phyloP scores from a whole-genome alignment of 2,329 filamentous ascomycete species.

The Trichoderma citrinoviride region DNA sequence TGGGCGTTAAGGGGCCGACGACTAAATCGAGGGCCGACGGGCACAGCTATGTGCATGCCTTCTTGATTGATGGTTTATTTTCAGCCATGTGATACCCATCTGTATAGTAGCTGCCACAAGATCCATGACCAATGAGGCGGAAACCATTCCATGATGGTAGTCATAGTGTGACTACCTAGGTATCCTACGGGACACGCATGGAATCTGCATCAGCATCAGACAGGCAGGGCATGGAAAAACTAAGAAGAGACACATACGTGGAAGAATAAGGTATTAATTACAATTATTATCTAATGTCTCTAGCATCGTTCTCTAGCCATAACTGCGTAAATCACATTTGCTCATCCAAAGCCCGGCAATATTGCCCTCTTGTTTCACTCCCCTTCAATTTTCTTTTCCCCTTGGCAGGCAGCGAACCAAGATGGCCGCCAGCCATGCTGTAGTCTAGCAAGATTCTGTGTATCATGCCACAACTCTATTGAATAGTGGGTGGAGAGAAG shows the following conservation, averaged over 20 bases:
- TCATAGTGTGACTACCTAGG: neutral
- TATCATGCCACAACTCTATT: neutral
- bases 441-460: neutral
- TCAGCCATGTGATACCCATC: neutral
- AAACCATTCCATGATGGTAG: neutral
- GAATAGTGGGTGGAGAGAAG: neutral
- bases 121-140: too few species aligned
- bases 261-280: conserved; percentile 2
- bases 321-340: conserved; percentile 12
- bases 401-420: too few species aligned
- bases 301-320: conserved; percentile 6
- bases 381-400: neutral
- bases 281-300: neutral
- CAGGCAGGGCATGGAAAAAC: neutral
- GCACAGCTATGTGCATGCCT: too few species aligned
- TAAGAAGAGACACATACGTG: neutral
- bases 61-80: too few species aligned
- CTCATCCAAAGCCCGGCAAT: neutral
- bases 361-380: neutral
- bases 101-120: neutral
- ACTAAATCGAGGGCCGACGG: too few species aligned
- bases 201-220: neutral
- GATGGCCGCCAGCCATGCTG: neutral
- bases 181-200: neutral
- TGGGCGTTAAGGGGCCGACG: neutral